Evolutionary conservation across 441 rosid species (phyloP).

Genomic region (Bocquillonia castaneifolia): DNA sequence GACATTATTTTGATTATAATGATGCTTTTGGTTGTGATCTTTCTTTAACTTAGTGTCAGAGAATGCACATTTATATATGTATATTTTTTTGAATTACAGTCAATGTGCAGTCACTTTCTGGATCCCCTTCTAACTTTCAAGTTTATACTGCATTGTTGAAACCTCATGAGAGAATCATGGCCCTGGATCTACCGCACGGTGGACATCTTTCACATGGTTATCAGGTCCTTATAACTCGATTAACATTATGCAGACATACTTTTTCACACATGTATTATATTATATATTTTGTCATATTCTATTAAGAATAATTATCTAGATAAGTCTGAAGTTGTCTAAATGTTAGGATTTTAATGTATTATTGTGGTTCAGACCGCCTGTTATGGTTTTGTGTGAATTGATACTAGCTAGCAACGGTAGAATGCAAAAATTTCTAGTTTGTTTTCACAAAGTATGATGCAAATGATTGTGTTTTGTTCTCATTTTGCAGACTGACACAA

Average conservation of each 20-base stretch:
- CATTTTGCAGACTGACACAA: conserved; percentile 75
- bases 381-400: background rate
- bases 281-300: too few relatives aligned
- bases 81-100: conserved; percentile 56
- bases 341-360: background rate
- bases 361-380: background rate
- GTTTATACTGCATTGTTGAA: conserved; percentile 83
- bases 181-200: conserved; percentile 97
- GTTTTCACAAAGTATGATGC: conserved; percentile 2
- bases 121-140: conserved; percentile 97
- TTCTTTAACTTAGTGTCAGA: background rate
- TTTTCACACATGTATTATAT: background rate
- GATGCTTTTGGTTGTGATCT: background rate
- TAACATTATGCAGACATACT: background rate
- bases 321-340: conserved; percentile 3
- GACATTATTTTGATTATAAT: too few relatives aligned
- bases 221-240: conserved; percentile 50
- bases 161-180: conserved; percentile 98
- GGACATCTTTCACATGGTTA: conserved; percentile 99
- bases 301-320: too few relatives aligned
- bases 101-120: conserved; percentile 91
- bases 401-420: background rate
- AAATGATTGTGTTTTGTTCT: conserved; percentile 8
- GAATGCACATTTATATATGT: too few relatives aligned
- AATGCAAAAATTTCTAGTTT: background rate